A percentile compares a stretch with the other conserved stretches of the same genome.
phyloP scores from a whole-genome alignment of 352 stramenopile genomes.

The Phytopythium kandeliae region DNA sequence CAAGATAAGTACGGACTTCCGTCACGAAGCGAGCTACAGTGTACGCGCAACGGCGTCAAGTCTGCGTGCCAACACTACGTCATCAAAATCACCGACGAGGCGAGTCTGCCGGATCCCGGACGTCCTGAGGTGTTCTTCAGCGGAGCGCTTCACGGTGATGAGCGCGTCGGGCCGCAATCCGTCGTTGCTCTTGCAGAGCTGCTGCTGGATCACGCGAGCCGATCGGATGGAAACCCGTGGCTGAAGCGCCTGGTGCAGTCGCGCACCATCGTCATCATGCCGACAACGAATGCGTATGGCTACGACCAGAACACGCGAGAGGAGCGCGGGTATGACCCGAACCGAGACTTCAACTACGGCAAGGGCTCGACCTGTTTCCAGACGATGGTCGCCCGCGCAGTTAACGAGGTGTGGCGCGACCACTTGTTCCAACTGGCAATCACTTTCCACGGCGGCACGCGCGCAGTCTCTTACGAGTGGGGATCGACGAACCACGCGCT shows the following conservation, averaged over 20 bases:
- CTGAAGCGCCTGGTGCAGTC: constrained; percentile 80
- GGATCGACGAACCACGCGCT: constrained; percentile 83
- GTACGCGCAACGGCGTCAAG: constrained; percentile 27
- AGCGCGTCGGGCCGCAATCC: constrained; percentile 87
- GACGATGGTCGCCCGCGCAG: constrained; percentile 88
- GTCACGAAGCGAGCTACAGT: constrained; percentile 39
- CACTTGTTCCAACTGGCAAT: constrained; percentile 95
- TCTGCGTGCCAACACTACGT: constrained; percentile 72
- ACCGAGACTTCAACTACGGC: constrained; percentile 97
- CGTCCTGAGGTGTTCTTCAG: constrained; percentile 94
- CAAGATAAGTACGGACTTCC: constrained; percentile 74
- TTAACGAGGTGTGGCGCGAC: constrained; percentile 95
- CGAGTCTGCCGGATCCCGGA: constrained; percentile 43
- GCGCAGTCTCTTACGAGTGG: constrained; percentile 96
- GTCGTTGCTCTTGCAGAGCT: constrained; percentile 69
- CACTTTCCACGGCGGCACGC: constrained; percentile 96
- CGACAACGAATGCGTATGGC: constrained; percentile 91
- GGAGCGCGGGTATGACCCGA: constrained; percentile 90
- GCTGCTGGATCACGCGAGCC: constrained; percentile 49
- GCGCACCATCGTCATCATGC: constrained; percentile 68
- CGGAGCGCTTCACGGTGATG: constrained; percentile 92
- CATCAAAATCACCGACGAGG: constrained; percentile 80
- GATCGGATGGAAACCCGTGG: constrained; percentile 41
- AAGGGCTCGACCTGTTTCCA: constrained; percentile 84
- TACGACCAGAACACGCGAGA: constrained; percentile 77